A percentile compares a stretch with the other conserved stretches of the same genome.
Evolutionary conservation across 2,329 filamentous ascomycete species (phyloP).

Genomic region (Cryphonectria radicalis): DNA sequence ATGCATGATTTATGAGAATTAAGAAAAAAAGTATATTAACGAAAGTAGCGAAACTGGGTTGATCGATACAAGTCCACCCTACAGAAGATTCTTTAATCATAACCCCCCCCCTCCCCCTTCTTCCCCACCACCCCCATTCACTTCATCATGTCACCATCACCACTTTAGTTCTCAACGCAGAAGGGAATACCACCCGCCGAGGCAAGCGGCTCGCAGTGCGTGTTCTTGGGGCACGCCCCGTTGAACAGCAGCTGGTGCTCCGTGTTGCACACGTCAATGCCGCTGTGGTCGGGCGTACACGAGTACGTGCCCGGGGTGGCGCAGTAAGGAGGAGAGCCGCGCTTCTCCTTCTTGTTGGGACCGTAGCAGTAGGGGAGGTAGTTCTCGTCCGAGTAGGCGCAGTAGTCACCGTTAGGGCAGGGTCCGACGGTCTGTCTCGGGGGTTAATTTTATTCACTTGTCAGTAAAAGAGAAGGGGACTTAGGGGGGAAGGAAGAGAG

Average conservation of each 20-base stretch:
- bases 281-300: conserved; percentile 15
- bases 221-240: conserved; percentile 23
- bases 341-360: conserved; percentile 17
- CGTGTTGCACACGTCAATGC: conserved; percentile 28
- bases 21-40: neutral
- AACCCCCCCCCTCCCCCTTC: neutral
- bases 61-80: neutral
- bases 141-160: neutral
- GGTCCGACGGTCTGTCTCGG: conserved; percentile 21
- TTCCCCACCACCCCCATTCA: neutral
- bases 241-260: conserved; percentile 29
- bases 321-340: conserved; percentile 16
- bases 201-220: conserved; percentile 24
- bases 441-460: neutral
- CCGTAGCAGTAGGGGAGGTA: conserved; percentile 27
- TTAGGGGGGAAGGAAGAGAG: neutral
- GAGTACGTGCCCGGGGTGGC: conserved; percentile 26
- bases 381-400: conserved; percentile 22
- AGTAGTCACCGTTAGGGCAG: conserved; percentile 24
- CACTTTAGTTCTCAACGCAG: conserved; percentile 26
- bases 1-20: neutral
- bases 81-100: neutral
- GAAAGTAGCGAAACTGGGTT: neutral
- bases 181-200: conserved; percentile 23
- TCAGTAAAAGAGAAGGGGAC: neutral